A percentile compares a stretch with the other conserved stretches of the same genome.
Conservation (phyloP, 192 early-diverging fungal species). For the Rhizophagus prolifer region DNA sequence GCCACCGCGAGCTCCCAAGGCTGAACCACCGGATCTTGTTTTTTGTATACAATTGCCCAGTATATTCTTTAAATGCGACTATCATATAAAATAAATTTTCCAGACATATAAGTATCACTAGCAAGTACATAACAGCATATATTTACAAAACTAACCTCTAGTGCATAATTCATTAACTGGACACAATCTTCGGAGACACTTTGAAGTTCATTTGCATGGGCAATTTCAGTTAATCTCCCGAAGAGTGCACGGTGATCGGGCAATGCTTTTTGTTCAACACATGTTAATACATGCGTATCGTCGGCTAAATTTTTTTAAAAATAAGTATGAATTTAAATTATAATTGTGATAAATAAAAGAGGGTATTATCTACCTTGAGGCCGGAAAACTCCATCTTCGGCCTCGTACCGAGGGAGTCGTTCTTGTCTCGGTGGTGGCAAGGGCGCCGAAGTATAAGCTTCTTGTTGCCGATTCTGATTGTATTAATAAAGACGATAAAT, state of each 20-base stretch:
- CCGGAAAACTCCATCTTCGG: not conserved
- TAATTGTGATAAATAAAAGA: not conserved
- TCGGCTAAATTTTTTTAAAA: not conserved
- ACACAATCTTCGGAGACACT: slow-evolving; percentile 17
- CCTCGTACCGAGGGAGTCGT: not conserved
- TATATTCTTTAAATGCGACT: slow-evolving; percentile 25
- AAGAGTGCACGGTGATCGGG: not conserved
- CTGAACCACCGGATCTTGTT: not conserved
- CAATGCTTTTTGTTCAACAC: slow-evolving; percentile 8
- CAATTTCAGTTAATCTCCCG: slow-evolving; percentile 2
- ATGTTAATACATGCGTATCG: not conserved
- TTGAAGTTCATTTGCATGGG: slow-evolving; percentile 10
- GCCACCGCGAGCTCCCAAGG: not conserved
- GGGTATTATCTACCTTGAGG: not conserved
- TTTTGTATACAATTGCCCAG: slow-evolving; percentile 21
- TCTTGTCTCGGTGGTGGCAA: not conserved
- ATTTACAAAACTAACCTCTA: slow-evolving; percentile 14
- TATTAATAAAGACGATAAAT: not conserved
- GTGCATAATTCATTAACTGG: slow-evolving; percentile 1
- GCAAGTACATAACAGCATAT: not conserved
- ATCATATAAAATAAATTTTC: not conserved
- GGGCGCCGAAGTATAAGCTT: not conserved
- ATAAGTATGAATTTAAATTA: not conserved
- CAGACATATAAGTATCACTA: not conserved
- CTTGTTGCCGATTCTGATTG: not conserved